Evolutionary conservation across 192 early-diverging fungal genomes (phyloP), one percentile per base, ranked within the genome.

Genomic region (Coemansia sp.): DNA sequence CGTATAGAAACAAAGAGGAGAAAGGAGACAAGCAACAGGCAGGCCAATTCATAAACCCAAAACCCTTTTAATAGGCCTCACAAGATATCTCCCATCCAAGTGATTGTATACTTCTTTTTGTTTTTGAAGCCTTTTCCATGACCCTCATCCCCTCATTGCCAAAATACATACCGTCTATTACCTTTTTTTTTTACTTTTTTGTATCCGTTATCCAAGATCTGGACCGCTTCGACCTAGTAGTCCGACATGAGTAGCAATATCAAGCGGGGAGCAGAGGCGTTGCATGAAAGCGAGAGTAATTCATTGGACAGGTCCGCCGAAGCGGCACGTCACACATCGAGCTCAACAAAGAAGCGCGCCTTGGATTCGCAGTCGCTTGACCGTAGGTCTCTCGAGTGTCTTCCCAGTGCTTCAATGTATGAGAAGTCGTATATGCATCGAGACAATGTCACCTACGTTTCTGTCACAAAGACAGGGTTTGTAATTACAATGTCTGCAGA

Each of bases 361-460:
- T 17, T 40, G 39, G 57, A 59, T 32, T 16, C 57, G 16, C 32
- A 19, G 57, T 41, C 39, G 8, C 38, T 59, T 14, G 57, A 59
- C 38, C n/a, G 37, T 14, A 59, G 25, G 25, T 41, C 53, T 19
- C 81, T 99, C 16, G 88, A 88, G 9, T 86, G 87, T 16, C 68
- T 99, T n/a, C 96, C 96, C n/a, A 85, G 74, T 49, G 86, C 92
- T 37, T 90, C 95, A 65, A 93, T 94, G 91, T 98, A 98, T 68
- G 95, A 97, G 76, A 85, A 85, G 49, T 93, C 90, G 66, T 93
- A 95, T 63, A 99, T 99, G 98, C 98, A 99, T 68, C 86, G 96
- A 25, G 95, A 98, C 71, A 81, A 85, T 2, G 83, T 99, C 44
- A 94, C 92, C 62, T 89, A 88, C 70, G 87, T 95, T 5, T 84